Evolutionary conservation across 148 eudicot genomes (phyloP).

Genomic region (Dianthus caryophyllus): DNA sequence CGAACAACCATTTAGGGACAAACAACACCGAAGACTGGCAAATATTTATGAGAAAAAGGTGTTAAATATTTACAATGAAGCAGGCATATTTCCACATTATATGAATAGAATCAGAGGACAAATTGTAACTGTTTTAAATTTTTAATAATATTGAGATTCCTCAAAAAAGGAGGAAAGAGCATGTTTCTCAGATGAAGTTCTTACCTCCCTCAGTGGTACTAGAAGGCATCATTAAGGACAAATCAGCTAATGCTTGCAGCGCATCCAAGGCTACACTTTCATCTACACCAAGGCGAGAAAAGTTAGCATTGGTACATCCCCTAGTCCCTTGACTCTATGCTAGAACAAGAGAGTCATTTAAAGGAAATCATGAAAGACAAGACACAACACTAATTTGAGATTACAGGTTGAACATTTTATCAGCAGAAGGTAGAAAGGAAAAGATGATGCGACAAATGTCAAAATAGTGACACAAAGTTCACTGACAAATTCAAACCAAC

Average conservation of each 20-base stretch:
- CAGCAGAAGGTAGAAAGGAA: neutral
- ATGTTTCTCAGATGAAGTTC: neutral
- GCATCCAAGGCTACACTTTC: conserved; percentile 87
- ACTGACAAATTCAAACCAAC: no score
- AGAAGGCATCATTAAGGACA: conserved; percentile 85
- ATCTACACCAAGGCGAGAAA: conserved; percentile 36
- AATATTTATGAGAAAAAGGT: neutral
- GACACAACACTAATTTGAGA: no score
- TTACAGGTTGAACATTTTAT: no score
- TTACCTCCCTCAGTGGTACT: conserved; percentile 62
- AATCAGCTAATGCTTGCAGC: conserved; percentile 87
- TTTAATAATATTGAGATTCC: neutral
- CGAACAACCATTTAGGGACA: neutral
- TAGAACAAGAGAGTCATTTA: no score
- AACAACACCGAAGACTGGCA: neutral
- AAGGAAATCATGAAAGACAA: no score
- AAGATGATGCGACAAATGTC: neutral
- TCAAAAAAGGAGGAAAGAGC: conserved; percentile 6
- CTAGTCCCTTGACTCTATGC: no score
- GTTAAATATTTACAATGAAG: neutral
- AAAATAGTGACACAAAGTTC: no score
- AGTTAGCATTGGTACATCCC: conserved; percentile 7
- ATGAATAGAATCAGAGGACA: neutral
- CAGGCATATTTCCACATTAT: neutral
- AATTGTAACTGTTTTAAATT: neutral